Conservation (phyloP, 176 grass and related monocot genomes). For the Musa schizocarpa region DNA sequence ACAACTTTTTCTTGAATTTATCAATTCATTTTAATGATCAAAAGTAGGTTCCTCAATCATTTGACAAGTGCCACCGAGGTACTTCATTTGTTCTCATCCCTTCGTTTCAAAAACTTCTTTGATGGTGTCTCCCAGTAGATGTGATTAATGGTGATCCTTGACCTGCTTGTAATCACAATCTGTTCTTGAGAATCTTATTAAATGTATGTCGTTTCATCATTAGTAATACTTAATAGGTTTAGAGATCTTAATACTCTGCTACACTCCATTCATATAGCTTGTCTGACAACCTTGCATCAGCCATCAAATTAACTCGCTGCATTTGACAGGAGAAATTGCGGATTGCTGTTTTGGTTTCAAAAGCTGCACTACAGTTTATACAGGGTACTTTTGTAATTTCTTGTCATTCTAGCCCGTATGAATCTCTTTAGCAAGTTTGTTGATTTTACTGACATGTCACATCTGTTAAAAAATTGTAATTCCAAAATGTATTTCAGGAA, state of each 20-base stretch:
- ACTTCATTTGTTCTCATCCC: too few species aligned
- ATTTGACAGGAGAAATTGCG: conserved; percentile 25
- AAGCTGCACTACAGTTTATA: conserved; percentile 22
- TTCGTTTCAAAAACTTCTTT: too few species aligned
- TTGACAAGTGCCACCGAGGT: too few species aligned
- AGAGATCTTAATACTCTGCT: neutral
- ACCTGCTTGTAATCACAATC: too few species aligned
- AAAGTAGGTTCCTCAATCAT: too few species aligned
- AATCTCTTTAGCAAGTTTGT: neutral
- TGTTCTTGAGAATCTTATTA: too few species aligned
- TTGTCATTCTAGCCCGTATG: neutral
- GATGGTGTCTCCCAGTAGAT: too few species aligned
- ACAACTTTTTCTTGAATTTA: too few species aligned
- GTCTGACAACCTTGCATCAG: neutral
- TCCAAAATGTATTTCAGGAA: neutral
- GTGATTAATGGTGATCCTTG: too few species aligned
- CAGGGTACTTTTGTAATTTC: neutral
- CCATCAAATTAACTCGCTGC: neutral
- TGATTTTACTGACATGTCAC: neutral
- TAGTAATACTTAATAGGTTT: too few species aligned
- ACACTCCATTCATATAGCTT: neutral
- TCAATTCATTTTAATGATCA: too few species aligned
- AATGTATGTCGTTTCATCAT: too few species aligned
- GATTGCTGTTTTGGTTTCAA: conserved; percentile 22
- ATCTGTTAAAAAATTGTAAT: neutral